Conservation (phyloP, 306 rosid species). For the Hylodesmum podocarpum region DNA sequence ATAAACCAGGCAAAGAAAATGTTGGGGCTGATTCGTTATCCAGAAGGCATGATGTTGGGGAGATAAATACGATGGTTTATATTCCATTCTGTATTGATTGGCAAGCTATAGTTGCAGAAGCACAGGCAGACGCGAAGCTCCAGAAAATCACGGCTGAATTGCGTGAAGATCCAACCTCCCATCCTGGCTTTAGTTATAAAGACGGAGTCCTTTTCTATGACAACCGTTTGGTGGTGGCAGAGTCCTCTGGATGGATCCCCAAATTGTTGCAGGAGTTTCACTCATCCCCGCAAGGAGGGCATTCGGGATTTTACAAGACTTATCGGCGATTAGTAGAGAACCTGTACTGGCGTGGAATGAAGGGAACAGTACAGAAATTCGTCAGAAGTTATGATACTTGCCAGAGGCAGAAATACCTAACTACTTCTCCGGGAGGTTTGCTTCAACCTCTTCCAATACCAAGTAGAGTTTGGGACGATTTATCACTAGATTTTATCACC, state of each 20-base stretch:
- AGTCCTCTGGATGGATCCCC: not conserved
- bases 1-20: not conserved
- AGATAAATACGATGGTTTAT: fast-evolving
- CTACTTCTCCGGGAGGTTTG: not conserved
- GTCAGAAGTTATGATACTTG: not conserved
- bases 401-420: not conserved
- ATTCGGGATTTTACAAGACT: not conserved
- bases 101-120: not conserved
- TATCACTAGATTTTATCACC: not conserved
- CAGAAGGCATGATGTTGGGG: not conserved
- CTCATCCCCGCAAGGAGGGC: not conserved
- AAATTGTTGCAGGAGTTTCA: not conserved
- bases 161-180: too few species aligned
- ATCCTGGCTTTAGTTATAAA: not conserved
- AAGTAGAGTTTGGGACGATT: not conserved
- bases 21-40: not conserved
- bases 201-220: not conserved
- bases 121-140: not conserved
- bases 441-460: not conserved
- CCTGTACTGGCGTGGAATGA: not conserved
- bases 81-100: not conserved
- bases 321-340: not conserved
- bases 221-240: not conserved
- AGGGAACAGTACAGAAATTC: not conserved
- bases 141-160: not conserved